A percentile compares a stretch with the other conserved stretches of the same genome.
These are phyloP conservation scores for Starmerella riodocensis DNA, from an alignment of 805 yeast species.

Conservation along the genomic window DNA sequence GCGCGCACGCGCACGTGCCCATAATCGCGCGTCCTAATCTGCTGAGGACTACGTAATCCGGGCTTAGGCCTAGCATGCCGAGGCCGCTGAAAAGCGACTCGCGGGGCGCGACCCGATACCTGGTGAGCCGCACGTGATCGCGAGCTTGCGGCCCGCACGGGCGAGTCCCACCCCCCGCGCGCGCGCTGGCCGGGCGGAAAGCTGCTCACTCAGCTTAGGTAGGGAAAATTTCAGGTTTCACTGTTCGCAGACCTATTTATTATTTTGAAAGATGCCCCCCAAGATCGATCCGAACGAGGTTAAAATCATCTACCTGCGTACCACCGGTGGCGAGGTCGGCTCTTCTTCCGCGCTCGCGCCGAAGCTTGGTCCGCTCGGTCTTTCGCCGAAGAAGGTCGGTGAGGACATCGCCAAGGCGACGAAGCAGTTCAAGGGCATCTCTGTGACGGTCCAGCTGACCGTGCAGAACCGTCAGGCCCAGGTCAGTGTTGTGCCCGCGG, in stretches of 20 bases:
- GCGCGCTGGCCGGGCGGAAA: no score
- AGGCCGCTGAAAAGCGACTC: no score
- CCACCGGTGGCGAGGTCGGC: conserved; percentile 99
- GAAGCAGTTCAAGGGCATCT: conserved; percentile 96
- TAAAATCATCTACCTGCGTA: conserved; percentile 96
- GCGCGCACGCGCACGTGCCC: no score
- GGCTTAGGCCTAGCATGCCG: no score
- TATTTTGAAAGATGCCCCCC: conserved; percentile 56
- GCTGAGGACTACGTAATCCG: no score
- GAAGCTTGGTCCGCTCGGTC: conserved; percentile 99
- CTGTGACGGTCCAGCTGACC: conserved; percentile 96
- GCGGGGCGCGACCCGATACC: no score
- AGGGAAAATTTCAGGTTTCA: conserved; percentile 7
- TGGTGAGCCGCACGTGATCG: no score
- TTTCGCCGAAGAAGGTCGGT: conserved; percentile 99
- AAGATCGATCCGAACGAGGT: conserved; percentile 98
- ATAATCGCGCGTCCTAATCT: no score
- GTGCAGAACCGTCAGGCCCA: conserved; percentile 99
- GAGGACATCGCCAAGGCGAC: conserved; percentile 99
- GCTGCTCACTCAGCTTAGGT: conserved; percentile 11
- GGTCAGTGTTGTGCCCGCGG: conserved; percentile 98
- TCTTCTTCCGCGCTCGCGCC: conserved; percentile 99
- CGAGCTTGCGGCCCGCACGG: no score
- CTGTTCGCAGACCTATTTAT: conserved; percentile 5
- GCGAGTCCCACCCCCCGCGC: no score